These are phyloP conservation scores for Neolentinus lepideus DNA, from an alignment of 1,284 basidiomycete genomes.

Conservation along the genomic window DNA sequence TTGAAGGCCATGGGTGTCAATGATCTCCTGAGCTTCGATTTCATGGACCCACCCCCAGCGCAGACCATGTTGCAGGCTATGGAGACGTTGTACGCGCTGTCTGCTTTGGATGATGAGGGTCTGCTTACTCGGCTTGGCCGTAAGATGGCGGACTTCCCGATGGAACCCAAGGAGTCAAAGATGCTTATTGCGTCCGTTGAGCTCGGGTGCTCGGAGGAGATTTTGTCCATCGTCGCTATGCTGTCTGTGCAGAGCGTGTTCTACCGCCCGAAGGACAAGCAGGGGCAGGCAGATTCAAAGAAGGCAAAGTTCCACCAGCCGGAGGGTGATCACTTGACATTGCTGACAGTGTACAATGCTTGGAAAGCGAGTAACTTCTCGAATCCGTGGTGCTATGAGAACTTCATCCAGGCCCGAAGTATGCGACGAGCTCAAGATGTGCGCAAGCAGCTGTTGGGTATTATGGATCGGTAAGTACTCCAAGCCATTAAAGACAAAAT, in stretches of 20 bases:
- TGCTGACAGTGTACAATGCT: conserved; percentile 96
- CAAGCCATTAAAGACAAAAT: conserved; percentile 2
- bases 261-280: conserved; percentile 97
- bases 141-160: conserved; percentile 98
- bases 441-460: conserved; percentile 92
- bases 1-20: conserved; percentile 99
- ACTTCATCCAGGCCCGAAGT: conserved; percentile 95
- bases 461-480: conserved; percentile 86
- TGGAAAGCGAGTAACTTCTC: conserved; percentile 96
- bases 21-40: conserved; percentile 96
- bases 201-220: conserved; percentile 89
- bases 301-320: conserved; percentile 99
- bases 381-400: conserved; percentile 96
- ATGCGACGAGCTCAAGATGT: conserved; percentile 98
- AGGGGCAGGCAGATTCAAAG: conserved; percentile 97
- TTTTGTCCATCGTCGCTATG: conserved; percentile 99
- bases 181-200: conserved; percentile 97
- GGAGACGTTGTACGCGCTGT: conserved; percentile 99
- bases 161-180: conserved; percentile 97
- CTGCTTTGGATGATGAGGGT: conserved; percentile 96
- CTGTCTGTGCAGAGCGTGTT: conserved; percentile 95
- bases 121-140: conserved; percentile 88
- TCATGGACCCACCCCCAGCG: conserved; percentile 98
- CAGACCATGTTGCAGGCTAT: conserved; percentile 97
- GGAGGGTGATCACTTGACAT: conserved; percentile 94